A percentile compares a stretch with the other conserved stretches of the same genome.
Conservation (phyloP, 768 basidiomycete species). For the Kwoniella botswanensis region DNA sequence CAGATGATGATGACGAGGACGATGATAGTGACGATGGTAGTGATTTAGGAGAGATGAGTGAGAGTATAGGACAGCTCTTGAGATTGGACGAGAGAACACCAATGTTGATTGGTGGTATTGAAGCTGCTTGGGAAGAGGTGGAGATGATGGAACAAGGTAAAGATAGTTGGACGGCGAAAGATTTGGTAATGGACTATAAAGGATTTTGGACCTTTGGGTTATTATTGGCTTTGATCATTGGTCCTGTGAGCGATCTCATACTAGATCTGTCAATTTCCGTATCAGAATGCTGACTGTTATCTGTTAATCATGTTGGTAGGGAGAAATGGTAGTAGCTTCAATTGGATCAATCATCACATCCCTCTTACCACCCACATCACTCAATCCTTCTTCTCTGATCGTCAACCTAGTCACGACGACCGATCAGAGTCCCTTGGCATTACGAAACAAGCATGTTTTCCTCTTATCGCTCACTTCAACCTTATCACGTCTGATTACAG, state of each 20-base stretch:
- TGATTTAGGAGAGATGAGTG: conserved; percentile 12
- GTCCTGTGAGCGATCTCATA: conserved; percentile 45
- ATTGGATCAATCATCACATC: conserved; percentile 57
- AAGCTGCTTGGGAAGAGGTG: conserved; percentile 53
- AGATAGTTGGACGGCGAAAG: conserved; percentile 45
- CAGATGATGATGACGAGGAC: conserved; percentile 11
- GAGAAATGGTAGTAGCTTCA: conserved; percentile 54
- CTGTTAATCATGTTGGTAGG: conserved; percentile 24
- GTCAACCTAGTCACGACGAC: conserved; percentile 3
- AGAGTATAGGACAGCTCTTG: conserved; percentile 41
- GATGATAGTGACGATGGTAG: conserved; percentile 6
- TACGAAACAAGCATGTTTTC: conserved; percentile 56
- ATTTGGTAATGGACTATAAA: conserved; percentile 46
- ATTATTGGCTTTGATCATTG: conserved; percentile 54
- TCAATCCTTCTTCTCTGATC: not conserved
- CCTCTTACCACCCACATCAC: conserved; percentile 41
- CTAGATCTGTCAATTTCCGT: not conserved
- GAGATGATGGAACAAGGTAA: conserved; percentile 42
- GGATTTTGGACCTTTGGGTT: conserved; percentile 56
- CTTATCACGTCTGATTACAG: conserved; percentile 48
- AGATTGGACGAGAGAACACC: conserved; percentile 55
- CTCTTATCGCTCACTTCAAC: conserved; percentile 54
- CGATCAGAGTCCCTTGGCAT: conserved; percentile 30
- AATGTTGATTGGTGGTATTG: conserved; percentile 54
- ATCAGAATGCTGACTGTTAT: too few species aligned